A percentile compares a stretch with the other conserved stretches of the same genome.
Evolutionary conservation across 352 stramenopile species (phyloP).

Genomic region (Phytophthora fragariae): DNA sequence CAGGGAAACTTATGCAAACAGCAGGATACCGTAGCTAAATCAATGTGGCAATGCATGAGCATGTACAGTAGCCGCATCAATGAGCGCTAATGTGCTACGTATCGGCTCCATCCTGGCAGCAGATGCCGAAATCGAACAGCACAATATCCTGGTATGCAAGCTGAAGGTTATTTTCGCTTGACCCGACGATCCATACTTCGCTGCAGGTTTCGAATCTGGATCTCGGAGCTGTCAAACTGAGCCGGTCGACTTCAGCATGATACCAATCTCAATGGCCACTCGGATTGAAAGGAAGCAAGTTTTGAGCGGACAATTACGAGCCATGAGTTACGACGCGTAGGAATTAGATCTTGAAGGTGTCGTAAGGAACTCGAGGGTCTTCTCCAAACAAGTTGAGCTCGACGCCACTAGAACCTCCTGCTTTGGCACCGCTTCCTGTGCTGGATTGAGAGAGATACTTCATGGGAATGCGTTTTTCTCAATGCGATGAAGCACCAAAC

Average conservation of each 20-base stretch:
- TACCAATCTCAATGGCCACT: background rate
- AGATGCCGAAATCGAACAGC: background rate
- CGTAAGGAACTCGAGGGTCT: background rate
- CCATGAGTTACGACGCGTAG: no score
- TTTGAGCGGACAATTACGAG: background rate
- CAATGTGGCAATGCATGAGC: background rate
- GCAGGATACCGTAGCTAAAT: background rate
- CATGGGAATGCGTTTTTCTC: background rate
- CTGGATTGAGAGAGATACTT: no score
- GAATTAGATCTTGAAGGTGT: no score
- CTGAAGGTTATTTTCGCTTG: background rate
- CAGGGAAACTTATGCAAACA: slow-evolving; percentile 5
- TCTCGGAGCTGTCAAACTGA: background rate
- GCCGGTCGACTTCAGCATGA: background rate
- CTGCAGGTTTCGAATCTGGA: background rate
- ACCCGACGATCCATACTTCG: background rate
- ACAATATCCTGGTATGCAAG: background rate
- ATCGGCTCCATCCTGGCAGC: background rate
- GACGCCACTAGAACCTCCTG: no score
- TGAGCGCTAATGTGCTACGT: no score
- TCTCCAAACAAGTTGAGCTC: background rate
- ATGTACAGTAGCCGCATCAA: no score
- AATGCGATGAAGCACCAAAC: slow-evolving; percentile 12
- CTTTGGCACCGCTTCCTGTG: background rate
- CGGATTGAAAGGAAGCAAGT: background rate